Base-by-base conservation (phyloP, 257 asterid genomes). In the Solanum sparsipilum region DNA sequence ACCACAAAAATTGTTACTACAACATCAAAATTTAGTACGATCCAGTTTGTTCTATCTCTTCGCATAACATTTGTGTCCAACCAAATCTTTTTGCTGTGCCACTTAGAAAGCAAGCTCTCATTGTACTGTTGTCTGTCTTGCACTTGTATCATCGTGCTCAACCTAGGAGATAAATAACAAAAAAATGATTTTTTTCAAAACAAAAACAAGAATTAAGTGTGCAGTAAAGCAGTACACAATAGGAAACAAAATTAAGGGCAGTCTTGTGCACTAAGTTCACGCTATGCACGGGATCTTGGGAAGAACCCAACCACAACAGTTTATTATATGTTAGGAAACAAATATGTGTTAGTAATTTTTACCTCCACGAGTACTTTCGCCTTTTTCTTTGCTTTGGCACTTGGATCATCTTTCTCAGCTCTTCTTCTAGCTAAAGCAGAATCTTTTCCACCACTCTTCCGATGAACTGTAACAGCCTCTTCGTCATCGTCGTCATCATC, bases 321-420 rank as follows among this genome's bases (percentile, higher is more conserved):
- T 16, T 29, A 13, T 29, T 68, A 8, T 68, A 70, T 13, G 76
- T 70, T 65, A 31, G 31, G 9, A 3, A 87, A 35, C 13, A 21
- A 5, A 35, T 21, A 18, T 63, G 44, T 84, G 71, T 48, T 32
- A 13, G 4, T 25, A 5, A 5, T 13, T 41, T 83, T 84, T 91
- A 95, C 98, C 99, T 96, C 99, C 78, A 95, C 95, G 18, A 91
- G 94, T 39, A 93, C 98, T 92, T 87, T 93, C 10, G 86, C 88
- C 90, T 95, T 96, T 93, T 94, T 96, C 94, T 88, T 93, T 35
- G 90, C 88, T 90, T 94, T 94, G 92, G 91, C 86, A 10, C 86
- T 82, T 25, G 90, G 90, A 85, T 91, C 94, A 46, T 93, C 94
- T 85, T 91, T 94, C 60, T 65, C 94, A 82, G 76, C 91, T 90